Conservation (phyloP, 1,139 yeast genomes). For the Meyerozyma guilliermondii region DNA sequence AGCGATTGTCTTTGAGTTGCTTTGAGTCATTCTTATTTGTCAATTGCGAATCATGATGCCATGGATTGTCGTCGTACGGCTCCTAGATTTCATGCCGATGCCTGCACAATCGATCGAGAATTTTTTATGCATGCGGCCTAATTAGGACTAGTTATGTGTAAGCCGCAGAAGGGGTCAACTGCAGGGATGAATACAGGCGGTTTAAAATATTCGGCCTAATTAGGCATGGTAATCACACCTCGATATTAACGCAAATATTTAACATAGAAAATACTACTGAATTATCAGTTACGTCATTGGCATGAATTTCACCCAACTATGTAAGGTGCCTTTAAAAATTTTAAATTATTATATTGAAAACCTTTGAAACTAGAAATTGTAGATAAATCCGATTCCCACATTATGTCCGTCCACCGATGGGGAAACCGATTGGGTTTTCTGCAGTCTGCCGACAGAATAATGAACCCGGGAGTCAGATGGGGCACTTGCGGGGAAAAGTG, state of each 20-base stretch:
- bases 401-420: background rate
- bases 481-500: conserved; percentile 1
- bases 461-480: background rate
- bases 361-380: background rate
- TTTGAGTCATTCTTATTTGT: too few relatives aligned
- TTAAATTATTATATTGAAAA: too few relatives aligned
- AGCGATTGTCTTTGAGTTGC: too few relatives aligned
- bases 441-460: background rate
- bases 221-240: background rate
- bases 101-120: background rate
- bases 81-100: background rate
- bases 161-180: conserved; percentile 2
- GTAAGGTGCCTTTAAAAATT: too few relatives aligned
- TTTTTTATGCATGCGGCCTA: conserved; percentile 1
- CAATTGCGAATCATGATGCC: background rate
- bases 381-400: background rate
- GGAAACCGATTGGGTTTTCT: background rate
- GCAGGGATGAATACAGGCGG: background rate
- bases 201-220: background rate
- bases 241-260: background rate
- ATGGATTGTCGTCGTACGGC: background rate
- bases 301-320: background rate
- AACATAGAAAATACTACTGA: background rate
- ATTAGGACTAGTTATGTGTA: background rate
- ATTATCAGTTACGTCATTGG: background rate